Evolutionary conservation across 371 early-diverging fungal genomes (phyloP).

Genomic region (Mortierella sp.): DNA sequence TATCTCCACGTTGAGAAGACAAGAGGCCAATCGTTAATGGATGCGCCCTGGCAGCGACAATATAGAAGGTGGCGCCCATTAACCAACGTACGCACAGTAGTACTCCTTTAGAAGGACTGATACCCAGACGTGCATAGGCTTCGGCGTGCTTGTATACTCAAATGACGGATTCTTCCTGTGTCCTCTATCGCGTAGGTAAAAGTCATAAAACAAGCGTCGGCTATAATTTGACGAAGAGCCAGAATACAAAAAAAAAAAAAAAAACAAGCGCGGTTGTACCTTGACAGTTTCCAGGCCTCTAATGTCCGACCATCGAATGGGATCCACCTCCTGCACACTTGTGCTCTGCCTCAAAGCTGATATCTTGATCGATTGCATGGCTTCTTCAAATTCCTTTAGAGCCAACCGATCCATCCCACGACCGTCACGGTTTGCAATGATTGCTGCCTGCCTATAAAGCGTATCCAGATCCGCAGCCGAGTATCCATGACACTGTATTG

Average conservation of each 20-base stretch:
- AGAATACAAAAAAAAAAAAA: neutral
- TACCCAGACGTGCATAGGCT: slow-evolving; percentile 71
- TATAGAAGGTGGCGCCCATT: too few species aligned
- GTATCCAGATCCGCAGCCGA: slow-evolving; percentile 66
- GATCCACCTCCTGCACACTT: slow-evolving; percentile 64
- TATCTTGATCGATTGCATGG: slow-evolving; percentile 54
- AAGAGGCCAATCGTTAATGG: slow-evolving; percentile 12
- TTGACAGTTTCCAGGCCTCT: slow-evolving; percentile 95
- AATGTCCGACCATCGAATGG: slow-evolving; percentile 86
- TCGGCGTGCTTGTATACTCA: slow-evolving; percentile 84
- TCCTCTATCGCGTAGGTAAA: slow-evolving; percentile 37
- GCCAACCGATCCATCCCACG: slow-evolving; percentile 19
- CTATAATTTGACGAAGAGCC: too few species aligned
- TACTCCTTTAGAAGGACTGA: slow-evolving; percentile 76
- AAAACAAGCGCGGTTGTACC: slow-evolving; percentile 33
- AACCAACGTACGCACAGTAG: slow-evolving; percentile 62
- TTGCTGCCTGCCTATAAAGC: slow-evolving; percentile 59
- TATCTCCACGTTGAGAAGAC: slow-evolving; percentile 30
- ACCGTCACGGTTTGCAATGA: slow-evolving; percentile 18
- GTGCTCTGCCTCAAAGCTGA: slow-evolving; percentile 50
- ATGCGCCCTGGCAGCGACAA: too few species aligned
- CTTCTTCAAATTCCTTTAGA: slow-evolving; percentile 17
- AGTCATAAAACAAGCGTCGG: neutral
- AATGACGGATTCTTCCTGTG: slow-evolving; percentile 91
- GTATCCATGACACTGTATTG: slow-evolving; percentile 64